Conservation (phyloP, 495 filamentous ascomycete genomes). For the Elaphomyces granulatus region DNA sequence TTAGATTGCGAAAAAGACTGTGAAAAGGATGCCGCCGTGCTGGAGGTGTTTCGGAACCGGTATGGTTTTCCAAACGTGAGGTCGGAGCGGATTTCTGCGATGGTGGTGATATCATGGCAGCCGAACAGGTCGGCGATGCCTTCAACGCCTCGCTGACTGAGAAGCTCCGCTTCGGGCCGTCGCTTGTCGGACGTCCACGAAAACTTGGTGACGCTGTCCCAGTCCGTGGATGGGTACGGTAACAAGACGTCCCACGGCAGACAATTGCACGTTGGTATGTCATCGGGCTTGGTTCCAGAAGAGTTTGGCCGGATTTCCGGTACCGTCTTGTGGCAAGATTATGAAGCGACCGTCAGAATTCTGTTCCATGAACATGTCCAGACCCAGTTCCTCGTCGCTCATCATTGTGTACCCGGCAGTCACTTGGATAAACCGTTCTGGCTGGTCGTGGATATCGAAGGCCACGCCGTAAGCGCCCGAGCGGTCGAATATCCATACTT, state of each 20-base stretch:
- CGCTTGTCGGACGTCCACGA: not conserved
- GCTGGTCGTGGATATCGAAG: conserved; percentile 25
- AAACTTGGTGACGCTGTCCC: not conserved
- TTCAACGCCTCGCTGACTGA: not conserved
- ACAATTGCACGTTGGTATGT: not conserved
- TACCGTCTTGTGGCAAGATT: not conserved
- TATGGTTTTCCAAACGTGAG: conserved; percentile 9
- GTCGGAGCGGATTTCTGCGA: conserved; percentile 5
- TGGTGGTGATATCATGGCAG: conserved; percentile 5
- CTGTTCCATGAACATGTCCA: conserved; percentile 1
- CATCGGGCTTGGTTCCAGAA: not conserved
- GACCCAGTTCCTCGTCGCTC: conserved; percentile 17
- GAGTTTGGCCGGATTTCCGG: not conserved
- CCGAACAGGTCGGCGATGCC: not conserved
- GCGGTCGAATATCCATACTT: conserved; percentile 31
- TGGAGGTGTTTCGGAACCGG: conserved; percentile 6
- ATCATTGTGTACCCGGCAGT: conserved; percentile 20
- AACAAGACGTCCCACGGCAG: not conserved
- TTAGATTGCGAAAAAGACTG: conserved; percentile 7
- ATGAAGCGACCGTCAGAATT: not conserved
- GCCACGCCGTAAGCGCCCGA: conserved; percentile 25
- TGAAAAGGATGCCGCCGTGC: conserved; percentile 5
- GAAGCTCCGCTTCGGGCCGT: not conserved
- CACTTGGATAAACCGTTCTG: conserved; percentile 15
- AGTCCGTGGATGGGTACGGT: not conserved